phyloP scores from a whole-genome alignment of 2,329 filamentous ascomycete species.

The Eurotiales sp. region DNA sequence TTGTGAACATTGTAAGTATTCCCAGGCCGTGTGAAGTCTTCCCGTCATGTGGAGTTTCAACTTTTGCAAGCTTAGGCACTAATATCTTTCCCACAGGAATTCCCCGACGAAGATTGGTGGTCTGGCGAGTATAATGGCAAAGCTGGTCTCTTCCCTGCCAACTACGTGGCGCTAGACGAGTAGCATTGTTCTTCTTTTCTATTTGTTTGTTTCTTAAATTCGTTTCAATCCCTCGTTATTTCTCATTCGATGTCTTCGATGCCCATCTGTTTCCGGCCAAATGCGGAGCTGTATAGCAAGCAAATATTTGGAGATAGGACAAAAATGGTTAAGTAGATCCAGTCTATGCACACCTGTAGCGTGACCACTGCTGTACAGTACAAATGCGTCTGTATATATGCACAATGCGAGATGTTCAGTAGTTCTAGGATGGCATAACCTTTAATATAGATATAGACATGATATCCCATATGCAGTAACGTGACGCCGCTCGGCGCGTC shows the following conservation, averaged over 20 bases:
- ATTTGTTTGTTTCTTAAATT: background rate
- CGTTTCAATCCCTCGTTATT: too few relatives aligned
- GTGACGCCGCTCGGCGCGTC: background rate
- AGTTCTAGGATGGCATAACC: too few relatives aligned
- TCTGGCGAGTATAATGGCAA: conserved; percentile 78
- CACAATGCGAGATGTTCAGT: too few relatives aligned
- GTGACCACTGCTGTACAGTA: background rate
- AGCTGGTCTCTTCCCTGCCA: conserved; percentile 72
- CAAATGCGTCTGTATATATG: background rate
- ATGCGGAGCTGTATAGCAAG: background rate
- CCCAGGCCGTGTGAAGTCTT: too few relatives aligned
- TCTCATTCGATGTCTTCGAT: background rate
- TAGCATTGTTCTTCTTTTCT: conserved; percentile 14
- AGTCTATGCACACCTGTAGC: background rate
- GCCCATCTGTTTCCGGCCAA: background rate
- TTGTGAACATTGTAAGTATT: conserved; percentile 68
- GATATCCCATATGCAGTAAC: too few relatives aligned
- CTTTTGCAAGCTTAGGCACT: background rate
- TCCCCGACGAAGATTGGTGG: conserved; percentile 99
- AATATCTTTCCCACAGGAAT: conserved; percentile 60
- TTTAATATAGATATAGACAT: too few relatives aligned
- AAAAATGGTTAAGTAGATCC: background rate
- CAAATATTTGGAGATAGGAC: background rate
- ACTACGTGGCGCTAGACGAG: conserved; percentile 45
- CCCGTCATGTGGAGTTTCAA: too few relatives aligned